Base-by-base conservation (phyloP, 345 rosid species). In the Aquilaria malaccensis region DNA sequence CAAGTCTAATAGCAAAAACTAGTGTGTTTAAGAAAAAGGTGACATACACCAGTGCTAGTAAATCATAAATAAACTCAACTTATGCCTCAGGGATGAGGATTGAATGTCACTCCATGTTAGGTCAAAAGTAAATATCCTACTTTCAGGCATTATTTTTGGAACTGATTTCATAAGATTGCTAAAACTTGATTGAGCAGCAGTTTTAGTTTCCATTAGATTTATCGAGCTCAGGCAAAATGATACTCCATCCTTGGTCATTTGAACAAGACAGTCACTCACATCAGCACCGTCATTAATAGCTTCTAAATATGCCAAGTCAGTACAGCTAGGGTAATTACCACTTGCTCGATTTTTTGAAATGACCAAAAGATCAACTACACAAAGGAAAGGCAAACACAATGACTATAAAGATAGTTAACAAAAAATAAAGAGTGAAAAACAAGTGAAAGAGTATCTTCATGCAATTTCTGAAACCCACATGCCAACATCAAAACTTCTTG, bases 311-410 rank as follows among this genome's bases (percentile, higher is more conserved):
- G 97, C 97, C 81, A 71, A 47, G 74, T 90, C 77, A 22, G 97
- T 90, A 69, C 97, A 84, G 51, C 89, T 83, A 47, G 99, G 95
- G 72, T 66, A 86, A 74, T 94, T 95, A 56, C 96, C 99, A 62
- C 99, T 94, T 51, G 99, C 97, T 60, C 97, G 96, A 77, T 81
- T 70, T 63, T 73, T 78, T 14, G 97, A 83, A 72, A 94, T 83
- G 61, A 94, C 78, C 65, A 67, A 67, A 22, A 49, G 60, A 9
- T 69, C 47, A 30, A 45, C 99, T 90, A 77, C 15, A 64, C 48
- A 61, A 76, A 60, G 64, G 10, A 50, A 66, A 65, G 31, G 2
- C 31, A 58, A 56, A 6, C 15, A 70, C 52, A 73, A 11, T 45
- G 33, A 57, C 65, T 6, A 58, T 10, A 11, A 49, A 2, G 6